Conservation (phyloP, 768 basidiomycete species). For the Gautieria morchelliformis region DNA sequence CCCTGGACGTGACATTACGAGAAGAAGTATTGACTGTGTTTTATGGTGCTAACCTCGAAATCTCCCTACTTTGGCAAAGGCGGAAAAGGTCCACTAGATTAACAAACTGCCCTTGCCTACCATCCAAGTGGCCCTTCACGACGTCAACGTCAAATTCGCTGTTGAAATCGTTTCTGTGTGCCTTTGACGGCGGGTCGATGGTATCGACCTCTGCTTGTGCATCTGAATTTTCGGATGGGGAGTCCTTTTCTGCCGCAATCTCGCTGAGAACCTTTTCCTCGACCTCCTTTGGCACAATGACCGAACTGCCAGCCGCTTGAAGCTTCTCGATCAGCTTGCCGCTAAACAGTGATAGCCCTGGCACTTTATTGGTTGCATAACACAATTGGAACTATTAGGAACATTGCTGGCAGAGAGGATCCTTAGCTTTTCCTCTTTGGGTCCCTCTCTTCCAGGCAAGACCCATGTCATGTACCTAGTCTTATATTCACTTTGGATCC, state of each 20-base stretch:
- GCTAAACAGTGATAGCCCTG: conserved; percentile 38
- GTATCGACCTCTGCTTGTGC: conserved; percentile 17
- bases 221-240: conserved; percentile 61
- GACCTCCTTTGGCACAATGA: conserved; percentile 33
- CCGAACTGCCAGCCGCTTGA: conserved; percentile 18
- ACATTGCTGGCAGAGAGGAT: no score
- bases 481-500: no score
- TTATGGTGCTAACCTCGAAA: conserved; percentile 78
- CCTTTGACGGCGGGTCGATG: conserved; percentile 4
- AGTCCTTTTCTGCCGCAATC: conserved; percentile 28
- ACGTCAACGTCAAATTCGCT: conserved; percentile 2
- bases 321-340: conserved; percentile 32
- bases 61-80: conserved; percentile 75
- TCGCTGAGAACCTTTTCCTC: conserved; percentile 9
- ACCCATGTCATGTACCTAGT: no score
- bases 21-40: conserved; percentile 86
- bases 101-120: conserved; percentile 39
- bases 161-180: conserved; percentile 8
- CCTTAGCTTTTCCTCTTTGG: no score
- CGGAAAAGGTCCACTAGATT: conserved; percentile 70
- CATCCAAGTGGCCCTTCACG: background rate
- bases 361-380: conserved; percentile 64
- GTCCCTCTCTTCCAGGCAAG: no score
- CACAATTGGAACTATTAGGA: conserved; percentile 56
- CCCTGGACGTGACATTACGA: conserved; percentile 44